These are phyloP conservation scores for Suhomyces sp. DNA, from an alignment of 805 yeast genomes.

Conservation along the genomic window DNA sequence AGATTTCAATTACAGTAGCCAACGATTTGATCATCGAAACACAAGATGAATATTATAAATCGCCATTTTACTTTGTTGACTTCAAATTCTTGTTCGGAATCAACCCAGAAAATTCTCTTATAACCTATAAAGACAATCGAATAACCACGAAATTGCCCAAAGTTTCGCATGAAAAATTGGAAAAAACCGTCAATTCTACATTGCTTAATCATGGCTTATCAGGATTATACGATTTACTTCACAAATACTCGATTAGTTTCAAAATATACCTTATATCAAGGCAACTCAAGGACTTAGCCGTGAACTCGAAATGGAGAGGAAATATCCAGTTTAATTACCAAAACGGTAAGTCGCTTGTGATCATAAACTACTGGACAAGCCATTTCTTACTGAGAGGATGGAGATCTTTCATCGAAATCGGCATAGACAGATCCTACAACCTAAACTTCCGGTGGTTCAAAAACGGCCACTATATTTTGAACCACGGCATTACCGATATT, in stretches of 20 bases:
- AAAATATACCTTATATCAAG: constrained; percentile 59
- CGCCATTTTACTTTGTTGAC: constrained; percentile 77
- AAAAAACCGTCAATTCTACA: constrained; percentile 52
- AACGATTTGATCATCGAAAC: constrained; percentile 50
- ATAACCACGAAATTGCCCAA: constrained; percentile 30
- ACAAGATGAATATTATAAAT: constrained; percentile 44
- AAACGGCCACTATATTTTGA: constrained; percentile 44
- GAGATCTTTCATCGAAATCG: constrained; percentile 58
- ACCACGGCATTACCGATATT: constrained; percentile 17
- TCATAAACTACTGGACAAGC: constrained; percentile 60
- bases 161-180: constrained; percentile 42
- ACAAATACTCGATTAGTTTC: constrained; percentile 59
- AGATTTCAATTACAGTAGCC: constrained; percentile 64
- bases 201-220: constrained; percentile 45
- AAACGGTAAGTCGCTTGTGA: constrained; percentile 51
- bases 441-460: constrained; percentile 61
- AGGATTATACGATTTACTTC: constrained; percentile 56
- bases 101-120: constrained; percentile 32
- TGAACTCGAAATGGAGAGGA: constrained; percentile 54
- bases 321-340: constrained; percentile 57
- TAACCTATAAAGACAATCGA: constrained; percentile 26
- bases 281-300: constrained; percentile 48
- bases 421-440: constrained; percentile 46
- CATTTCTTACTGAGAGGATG: constrained; percentile 44
- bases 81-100: constrained; percentile 61